phyloP scores from a whole-genome alignment of 352 stramenopile species.

The Phytophthora vignae region DNA sequence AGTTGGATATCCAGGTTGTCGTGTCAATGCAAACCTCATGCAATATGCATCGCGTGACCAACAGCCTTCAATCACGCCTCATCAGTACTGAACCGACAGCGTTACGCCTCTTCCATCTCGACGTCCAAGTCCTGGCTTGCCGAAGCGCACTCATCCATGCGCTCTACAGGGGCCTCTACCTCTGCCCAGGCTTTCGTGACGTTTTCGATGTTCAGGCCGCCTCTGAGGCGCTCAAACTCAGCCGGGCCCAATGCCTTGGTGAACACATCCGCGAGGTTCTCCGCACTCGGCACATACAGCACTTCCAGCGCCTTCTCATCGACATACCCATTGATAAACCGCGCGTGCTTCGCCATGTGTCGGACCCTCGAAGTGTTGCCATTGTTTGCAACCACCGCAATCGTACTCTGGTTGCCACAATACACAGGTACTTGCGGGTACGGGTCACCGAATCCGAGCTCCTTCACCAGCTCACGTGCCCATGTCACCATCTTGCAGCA shows the following conservation, averaged over 20 bases:
- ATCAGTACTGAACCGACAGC: background rate
- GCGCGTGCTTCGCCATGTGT: constrained; percentile 11
- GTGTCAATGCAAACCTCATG: background rate
- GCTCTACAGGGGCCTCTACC: background rate
- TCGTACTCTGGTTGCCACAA: constrained; percentile 14
- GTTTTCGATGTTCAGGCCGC: constrained; percentile 1
- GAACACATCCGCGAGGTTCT: constrained; percentile 1
- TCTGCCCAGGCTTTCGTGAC: background rate
- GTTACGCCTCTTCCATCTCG: constrained; percentile 4
- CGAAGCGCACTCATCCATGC: background rate
- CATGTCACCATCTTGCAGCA: constrained; percentile 13
- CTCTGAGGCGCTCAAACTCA: constrained; percentile 5
- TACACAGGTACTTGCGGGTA: background rate
- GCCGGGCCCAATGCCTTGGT: constrained; percentile 2
- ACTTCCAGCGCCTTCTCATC: background rate
- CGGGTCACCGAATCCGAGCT: background rate
- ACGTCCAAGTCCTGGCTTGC: background rate
- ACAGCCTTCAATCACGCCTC: too few relatives aligned
- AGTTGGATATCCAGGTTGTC: background rate
- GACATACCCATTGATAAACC: constrained; percentile 9
- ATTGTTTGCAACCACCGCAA: constrained; percentile 7
- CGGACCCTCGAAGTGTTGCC: constrained; percentile 4
- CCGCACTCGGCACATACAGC: background rate
- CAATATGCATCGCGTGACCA: background rate
- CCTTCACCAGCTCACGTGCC: background rate